These are phyloP conservation scores for Apium graveolens DNA, from an alignment of 129 eudicot genomes.

Conservation along the genomic window DNA sequence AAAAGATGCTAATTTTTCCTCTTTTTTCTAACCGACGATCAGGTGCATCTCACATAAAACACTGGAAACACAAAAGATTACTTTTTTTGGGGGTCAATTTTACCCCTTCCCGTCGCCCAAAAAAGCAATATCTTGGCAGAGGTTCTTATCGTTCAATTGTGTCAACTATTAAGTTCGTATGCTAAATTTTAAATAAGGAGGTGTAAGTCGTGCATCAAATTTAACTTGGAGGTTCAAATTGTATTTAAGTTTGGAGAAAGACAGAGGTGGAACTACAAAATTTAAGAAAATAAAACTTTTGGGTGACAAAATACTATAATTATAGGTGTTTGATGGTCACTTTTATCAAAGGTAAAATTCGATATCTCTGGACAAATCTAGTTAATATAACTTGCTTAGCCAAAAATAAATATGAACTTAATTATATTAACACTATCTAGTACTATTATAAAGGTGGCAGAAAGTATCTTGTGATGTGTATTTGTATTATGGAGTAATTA, in stretches of 20 bases:
- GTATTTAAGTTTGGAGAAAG: neutral
- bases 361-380: neutral
- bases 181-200: neutral
- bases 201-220: neutral
- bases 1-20: neutral
- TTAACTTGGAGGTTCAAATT: neutral
- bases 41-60: neutral
- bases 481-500: neutral
- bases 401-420: neutral
- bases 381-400: neutral
- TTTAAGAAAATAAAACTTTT: neutral
- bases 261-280: neutral
- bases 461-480: neutral
- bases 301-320: neutral
- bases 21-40: neutral
- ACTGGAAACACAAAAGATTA: neutral
- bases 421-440: neutral
- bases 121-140: conserved; percentile 1
- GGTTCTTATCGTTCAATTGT: neutral
- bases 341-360: neutral
- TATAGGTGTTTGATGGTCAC: neutral
- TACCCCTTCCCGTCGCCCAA: neutral
- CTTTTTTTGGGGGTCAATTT: neutral
- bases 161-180: neutral
- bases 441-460: too few relatives aligned